phyloP scores from a whole-genome alignment of 371 early-diverging fungal species.

The Syncephalastrum racemosum region DNA sequence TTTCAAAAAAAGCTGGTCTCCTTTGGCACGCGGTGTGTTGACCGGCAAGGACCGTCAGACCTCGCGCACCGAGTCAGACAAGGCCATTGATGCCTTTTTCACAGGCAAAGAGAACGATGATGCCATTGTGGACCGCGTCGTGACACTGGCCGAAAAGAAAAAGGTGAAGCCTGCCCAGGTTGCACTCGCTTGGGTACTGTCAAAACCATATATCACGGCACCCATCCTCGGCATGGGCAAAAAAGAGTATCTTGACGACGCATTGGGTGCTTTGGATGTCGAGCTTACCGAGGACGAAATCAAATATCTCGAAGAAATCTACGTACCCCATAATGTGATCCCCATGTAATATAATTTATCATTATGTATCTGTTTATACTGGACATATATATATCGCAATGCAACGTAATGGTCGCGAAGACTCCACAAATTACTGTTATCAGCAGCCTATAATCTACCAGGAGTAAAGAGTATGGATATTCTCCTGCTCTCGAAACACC shows the following conservation, averaged over 20 bases:
- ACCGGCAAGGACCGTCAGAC: constrained; percentile 21
- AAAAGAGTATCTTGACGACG: constrained; percentile 30
- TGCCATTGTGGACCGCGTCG: constrained; percentile 35
- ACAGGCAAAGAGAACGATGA: constrained; percentile 9
- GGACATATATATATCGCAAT: too few relatives aligned
- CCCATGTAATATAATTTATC: constrained; percentile 2
- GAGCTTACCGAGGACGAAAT: constrained; percentile 37
- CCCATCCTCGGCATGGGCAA: constrained; percentile 46
- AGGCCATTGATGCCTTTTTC: constrained; percentile 3
- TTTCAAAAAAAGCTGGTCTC: constrained; percentile 40
- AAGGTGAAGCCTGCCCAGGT: constrained; percentile 21
- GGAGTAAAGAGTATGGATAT: too few relatives aligned
- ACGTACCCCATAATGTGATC: constrained; percentile 11
- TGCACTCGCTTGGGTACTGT: constrained; percentile 45
- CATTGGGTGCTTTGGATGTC: constrained; percentile 25
- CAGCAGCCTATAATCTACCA: too few relatives aligned
- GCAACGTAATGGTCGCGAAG: too few relatives aligned
- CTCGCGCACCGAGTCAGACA: constrained; percentile 9
- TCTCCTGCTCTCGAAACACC: too few relatives aligned
- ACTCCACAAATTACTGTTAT: too few relatives aligned
- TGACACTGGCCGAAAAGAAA: constrained; percentile 41
- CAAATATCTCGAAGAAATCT: constrained; percentile 24
- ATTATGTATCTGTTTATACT: too few relatives aligned
- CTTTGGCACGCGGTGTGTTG: constrained; percentile 33
- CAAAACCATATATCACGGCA: constrained; percentile 31